Base-by-base conservation (phyloP, 164 flowering plant genomes). In the Paratinospora sagittata region DNA sequence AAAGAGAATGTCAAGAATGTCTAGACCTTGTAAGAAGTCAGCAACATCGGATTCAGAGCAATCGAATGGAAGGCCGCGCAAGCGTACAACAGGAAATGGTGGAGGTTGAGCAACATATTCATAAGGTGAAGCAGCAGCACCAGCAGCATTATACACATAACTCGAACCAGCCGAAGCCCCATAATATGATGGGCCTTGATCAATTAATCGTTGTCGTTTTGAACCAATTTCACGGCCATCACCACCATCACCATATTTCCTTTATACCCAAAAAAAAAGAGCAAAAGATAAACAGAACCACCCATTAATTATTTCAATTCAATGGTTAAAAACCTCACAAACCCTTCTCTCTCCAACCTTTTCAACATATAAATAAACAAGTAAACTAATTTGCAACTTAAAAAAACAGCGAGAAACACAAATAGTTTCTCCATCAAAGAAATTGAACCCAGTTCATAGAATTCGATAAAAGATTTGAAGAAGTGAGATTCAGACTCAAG, bases 11-110 rank as follows among this genome's bases (percentile, higher is more conserved):
- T 92, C 98, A 68, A 94, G 85, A 4, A 94, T 83, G 75, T 90
- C 93, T 9, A 94, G 81, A 68, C 93, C 92, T 68, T 77, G 90
- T 67, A 94, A 84, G 74, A 94, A 91, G 68, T 90, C 92, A 26
- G 80, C 78, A 21, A 94, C 81, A 76, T 94, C 98, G 65, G 78
- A 34, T 74, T 92, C 97, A 27, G 89, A 62, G 83, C 97, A 94
- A 76, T 90, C 88, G 78, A 92, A 94, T 21, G 98, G 98, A 52
- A 92, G 92, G 34, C 98, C 98, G 24, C 95, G 91, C 47, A 89
- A 84, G 65, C 90, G 82, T 23, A 91, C 93, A 70, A 91, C 97
- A 17, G 98, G 98, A 74, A 94, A 94, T 6, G 92, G 90, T n/a
- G 94, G 97, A 41, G 91, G n/a, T n/a, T n/a, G 90, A 45, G 70